Base-by-base conservation (phyloP, 208 protist species). In the Naegleria gruberi region DNA sequence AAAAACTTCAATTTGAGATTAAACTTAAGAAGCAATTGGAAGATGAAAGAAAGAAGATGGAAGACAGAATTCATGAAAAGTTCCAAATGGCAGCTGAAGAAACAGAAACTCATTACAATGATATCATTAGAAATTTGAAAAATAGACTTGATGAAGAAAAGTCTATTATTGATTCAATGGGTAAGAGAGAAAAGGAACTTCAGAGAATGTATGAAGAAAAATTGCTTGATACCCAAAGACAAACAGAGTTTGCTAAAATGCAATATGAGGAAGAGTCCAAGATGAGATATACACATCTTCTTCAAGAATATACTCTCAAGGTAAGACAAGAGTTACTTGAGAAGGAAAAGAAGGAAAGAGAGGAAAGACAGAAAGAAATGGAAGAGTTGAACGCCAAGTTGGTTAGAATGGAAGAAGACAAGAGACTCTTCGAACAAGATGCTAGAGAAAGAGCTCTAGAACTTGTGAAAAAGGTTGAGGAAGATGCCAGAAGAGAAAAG, bases 261-360 rank as follows among this genome's bases (percentile, higher is more conserved):
- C 83, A 87, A 87, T 87, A 41, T 55, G 83, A 87, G 37, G 83
- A 87, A 40, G 83, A 87, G 26, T 15, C 43, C 0, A 87, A 87
- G 30, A 7, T 41, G 30, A 46, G 83, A 87, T 87, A 87, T 87
- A 30, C 2, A 1, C 41, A 55, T 30, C n/a, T 87, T 34, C 43
- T 87, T 30, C 44, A 45, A 10, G 83, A 87, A 55, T 87, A 87
- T 34, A 87, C 44, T 3, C 8, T 45, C 43, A 87, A 87, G 30
- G 83, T 87, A 41, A 45, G 83, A 41, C 83, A 87, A 55, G 43
- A 87, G 4, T 55, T 87, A 55, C 44, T 87, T 0, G 83, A 87
- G 41, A 87, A 87, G 12, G 83, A 87, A 46, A 87, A 87, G 83
- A 87, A 87, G 30, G 83, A 87, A 87, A 51, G 83, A 55, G 83